phyloP scores from a whole-genome alignment of 106 monocot genomes.

The Amphibolis antarctica region DNA sequence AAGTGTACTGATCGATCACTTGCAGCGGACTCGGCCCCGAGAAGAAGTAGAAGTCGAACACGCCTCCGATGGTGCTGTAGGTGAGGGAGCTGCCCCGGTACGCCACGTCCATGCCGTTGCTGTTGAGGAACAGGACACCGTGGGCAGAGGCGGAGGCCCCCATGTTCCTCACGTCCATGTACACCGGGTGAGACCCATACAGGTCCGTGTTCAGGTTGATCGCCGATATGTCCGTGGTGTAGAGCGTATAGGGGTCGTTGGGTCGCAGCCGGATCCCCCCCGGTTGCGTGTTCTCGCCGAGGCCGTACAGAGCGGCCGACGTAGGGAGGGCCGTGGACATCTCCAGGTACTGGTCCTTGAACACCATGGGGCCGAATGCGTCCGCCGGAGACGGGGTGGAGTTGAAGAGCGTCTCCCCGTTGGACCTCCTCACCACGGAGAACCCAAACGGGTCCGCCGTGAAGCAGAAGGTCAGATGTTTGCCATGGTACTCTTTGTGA shows the following conservation, averaged over 20 bases:
- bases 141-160: slow-evolving; percentile 42
- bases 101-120: slow-evolving; percentile 94
- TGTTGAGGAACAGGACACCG: slow-evolving; percentile 79
- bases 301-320: slow-evolving; percentile 59
- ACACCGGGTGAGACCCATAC: slow-evolving; percentile 92
- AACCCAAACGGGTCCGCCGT: slow-evolving; percentile 68
- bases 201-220: slow-evolving; percentile 80
- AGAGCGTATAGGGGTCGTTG: slow-evolving; percentile 81
- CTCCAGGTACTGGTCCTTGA: slow-evolving; percentile 96
- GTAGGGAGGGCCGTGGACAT: slow-evolving; percentile 56
- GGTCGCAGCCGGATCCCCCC: slow-evolving; percentile 63
- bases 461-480: slow-evolving; percentile 64
- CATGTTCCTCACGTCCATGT: slow-evolving; percentile 77
- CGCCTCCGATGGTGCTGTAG: slow-evolving; percentile 86
- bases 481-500: slow-evolving; percentile 38
- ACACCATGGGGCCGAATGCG: slow-evolving; percentile 37
- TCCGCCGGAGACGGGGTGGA: slow-evolving; percentile 21
- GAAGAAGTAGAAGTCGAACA: slow-evolving; percentile 96
- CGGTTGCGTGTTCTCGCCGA: slow-evolving; percentile 93
- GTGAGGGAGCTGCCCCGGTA: slow-evolving; percentile 71
- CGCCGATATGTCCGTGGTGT: slow-evolving; percentile 75
- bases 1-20: slow-evolving; percentile 82
- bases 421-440: slow-evolving; percentile 51
- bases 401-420: slow-evolving; percentile 57
- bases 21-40: slow-evolving; percentile 54